These are phyloP conservation scores for Sanghuangporus sanghuang DNA, from an alignment of 1,284 basidiomycete genomes.

Conservation along the genomic window DNA sequence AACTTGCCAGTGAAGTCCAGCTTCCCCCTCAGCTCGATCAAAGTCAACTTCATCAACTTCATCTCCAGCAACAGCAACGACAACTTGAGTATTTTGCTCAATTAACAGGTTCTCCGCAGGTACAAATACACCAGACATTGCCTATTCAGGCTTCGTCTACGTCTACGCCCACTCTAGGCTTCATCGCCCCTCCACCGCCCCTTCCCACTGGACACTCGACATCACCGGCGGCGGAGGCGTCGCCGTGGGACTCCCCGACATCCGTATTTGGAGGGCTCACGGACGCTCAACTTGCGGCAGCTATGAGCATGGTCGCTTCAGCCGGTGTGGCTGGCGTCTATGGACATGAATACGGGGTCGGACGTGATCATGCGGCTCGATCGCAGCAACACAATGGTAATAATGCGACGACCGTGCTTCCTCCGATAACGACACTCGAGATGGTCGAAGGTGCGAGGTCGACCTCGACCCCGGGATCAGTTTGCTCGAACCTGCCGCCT, in stretches of 20 bases:
- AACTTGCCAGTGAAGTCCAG: not conserved
- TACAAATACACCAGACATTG: slow-evolving; percentile 19
- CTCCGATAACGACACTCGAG: not conserved
- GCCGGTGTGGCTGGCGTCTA: not conserved
- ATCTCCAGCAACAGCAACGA: not conserved
- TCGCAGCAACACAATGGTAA: not conserved
- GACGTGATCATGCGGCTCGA: not conserved
- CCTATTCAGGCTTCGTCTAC: too few relatives aligned
- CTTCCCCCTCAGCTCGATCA: not conserved
- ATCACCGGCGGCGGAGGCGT: not conserved
- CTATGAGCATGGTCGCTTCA: not conserved
- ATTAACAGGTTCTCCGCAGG: slow-evolving; percentile 18
- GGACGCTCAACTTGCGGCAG: not conserved
- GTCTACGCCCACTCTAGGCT: not conserved
- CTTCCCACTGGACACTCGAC: too few relatives aligned
- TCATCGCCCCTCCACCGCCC: not conserved
- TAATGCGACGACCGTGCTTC: not conserved
- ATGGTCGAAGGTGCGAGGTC: not conserved
- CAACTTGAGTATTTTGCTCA: not conserved
- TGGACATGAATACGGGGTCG: not conserved
- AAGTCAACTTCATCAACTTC: not conserved
- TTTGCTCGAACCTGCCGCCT: not conserved
- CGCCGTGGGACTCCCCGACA: not conserved
- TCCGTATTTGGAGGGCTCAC: not conserved
- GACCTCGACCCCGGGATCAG: not conserved